A percentile compares a stretch with the other conserved stretches of the same genome.
Evolutionary conservation across 768 basidiomycete genomes (phyloP).

Genomic region (Dioszegia crocea): DNA sequence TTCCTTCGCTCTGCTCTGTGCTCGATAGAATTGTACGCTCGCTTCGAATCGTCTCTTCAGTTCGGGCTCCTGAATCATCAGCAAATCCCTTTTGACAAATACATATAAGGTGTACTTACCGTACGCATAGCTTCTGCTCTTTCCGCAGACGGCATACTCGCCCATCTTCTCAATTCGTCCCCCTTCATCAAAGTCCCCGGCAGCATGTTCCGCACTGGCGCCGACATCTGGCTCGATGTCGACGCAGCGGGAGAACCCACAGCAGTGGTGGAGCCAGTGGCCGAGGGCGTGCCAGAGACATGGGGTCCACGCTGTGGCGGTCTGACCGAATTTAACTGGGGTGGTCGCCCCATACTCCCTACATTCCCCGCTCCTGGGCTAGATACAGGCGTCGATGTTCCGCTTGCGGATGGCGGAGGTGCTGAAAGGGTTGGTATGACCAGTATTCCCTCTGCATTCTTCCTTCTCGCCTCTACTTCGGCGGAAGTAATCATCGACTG

Average conservation of each 20-base stretch:
- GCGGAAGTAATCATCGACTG: not conserved
- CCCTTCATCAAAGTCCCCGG: not conserved
- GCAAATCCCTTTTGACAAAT: not conserved
- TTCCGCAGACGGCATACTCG: not conserved
- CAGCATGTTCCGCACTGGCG: too few species aligned
- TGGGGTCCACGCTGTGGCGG: not conserved
- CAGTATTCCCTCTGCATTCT: not conserved
- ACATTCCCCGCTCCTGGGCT: not conserved
- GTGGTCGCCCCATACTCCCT: not conserved
- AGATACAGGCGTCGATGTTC: not conserved
- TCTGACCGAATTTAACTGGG: not conserved
- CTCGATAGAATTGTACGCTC: not conserved
- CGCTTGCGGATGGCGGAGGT: not conserved
- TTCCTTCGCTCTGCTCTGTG: not conserved
- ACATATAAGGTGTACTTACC: not conserved
- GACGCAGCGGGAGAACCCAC: not conserved
- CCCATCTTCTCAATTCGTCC: not conserved
- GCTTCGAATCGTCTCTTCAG: conserved; percentile 4
- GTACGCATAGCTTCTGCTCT: not conserved
- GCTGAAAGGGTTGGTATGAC: not conserved
- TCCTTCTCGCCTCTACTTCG: not conserved
- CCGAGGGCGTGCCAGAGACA: not conserved
- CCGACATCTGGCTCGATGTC: not conserved
- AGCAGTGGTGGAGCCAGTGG: not conserved
- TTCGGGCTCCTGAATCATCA: conserved; percentile 4